Percentiles rank a stretch among this genome's conserved stretches.
phyloP scores from a whole-genome alignment of 2,329 filamentous ascomycete species.

The Aulographum hederae region DNA sequence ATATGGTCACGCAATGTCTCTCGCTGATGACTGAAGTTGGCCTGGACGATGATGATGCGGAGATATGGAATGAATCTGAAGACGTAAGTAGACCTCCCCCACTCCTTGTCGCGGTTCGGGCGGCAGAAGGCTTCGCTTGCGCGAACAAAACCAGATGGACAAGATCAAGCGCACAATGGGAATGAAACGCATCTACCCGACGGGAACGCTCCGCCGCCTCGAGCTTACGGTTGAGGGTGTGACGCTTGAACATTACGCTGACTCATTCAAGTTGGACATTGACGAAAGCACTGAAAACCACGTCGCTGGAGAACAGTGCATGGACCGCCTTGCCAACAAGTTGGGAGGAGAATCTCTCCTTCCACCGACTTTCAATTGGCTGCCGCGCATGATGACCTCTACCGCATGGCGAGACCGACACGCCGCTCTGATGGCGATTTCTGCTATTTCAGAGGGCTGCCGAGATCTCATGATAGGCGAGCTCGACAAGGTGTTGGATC shows the following conservation, averaged over 20 bases:
- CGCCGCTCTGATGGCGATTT: slow-evolving; percentile 95
- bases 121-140: not conserved
- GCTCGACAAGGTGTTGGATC: slow-evolving; percentile 78
- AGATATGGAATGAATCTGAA: slow-evolving; percentile 83
- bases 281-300: slow-evolving; percentile 97
- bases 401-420: slow-evolving; percentile 89
- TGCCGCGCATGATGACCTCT: slow-evolving; percentile 94
- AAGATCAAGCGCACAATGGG: too few relatives aligned
- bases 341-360: slow-evolving; percentile 87
- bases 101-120: slow-evolving; percentile 15
- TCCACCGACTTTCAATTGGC: slow-evolving; percentile 87
- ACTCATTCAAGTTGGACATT: slow-evolving; percentile 51
- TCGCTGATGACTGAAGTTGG: slow-evolving; percentile 97
- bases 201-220: too few relatives aligned
- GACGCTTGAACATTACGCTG: too few relatives aligned
- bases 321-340: slow-evolving; percentile 95
- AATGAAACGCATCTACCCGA: too few relatives aligned
- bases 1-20: slow-evolving; percentile 97
- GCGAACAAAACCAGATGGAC: too few relatives aligned
- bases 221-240: too few relatives aligned
- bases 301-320: slow-evolving; percentile 92
- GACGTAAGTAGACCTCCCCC: too few relatives aligned
- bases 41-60: slow-evolving; percentile 80
- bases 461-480: slow-evolving; percentile 91
- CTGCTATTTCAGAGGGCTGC: slow-evolving; percentile 93